phyloP scores from a whole-genome alignment of 2,329 filamentous ascomycete species.

The Colletotrichum karsti region DNA sequence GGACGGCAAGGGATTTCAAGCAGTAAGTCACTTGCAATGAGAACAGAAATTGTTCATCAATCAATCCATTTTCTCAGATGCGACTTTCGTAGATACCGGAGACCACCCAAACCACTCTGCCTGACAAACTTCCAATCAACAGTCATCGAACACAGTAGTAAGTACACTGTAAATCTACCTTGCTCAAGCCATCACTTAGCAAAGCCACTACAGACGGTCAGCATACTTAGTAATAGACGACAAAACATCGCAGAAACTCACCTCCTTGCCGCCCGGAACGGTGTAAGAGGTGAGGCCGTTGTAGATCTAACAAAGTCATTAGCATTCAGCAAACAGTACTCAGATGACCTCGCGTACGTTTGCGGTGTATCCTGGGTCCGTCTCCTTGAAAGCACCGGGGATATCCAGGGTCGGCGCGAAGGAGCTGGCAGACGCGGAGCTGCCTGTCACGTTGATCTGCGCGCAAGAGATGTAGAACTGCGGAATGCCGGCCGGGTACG shows the following conservation, averaged over 20 bases:
- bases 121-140: too few relatives aligned
- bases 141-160: too few relatives aligned
- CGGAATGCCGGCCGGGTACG: slow-evolving; percentile 51
- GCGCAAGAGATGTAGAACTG: slow-evolving; percentile 59
- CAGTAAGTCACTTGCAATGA: too few relatives aligned
- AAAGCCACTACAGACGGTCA: slow-evolving; percentile 8
- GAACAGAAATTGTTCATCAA: too few relatives aligned
- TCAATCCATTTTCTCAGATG: too few relatives aligned
- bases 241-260: neutral
- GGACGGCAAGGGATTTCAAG: too few relatives aligned
- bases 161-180: too few relatives aligned
- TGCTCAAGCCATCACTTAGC: neutral
- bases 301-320: slow-evolving; percentile 10
- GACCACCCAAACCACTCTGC: too few relatives aligned
- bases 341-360: slow-evolving; percentile 43
- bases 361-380: slow-evolving; percentile 52
- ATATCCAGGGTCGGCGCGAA: slow-evolving; percentile 44
- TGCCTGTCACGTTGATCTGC: slow-evolving; percentile 54
- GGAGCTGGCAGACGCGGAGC: slow-evolving; percentile 39
- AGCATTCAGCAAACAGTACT: neutral
- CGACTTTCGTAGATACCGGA: too few relatives aligned
- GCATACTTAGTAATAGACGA: neutral
- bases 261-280: slow-evolving; percentile 17
- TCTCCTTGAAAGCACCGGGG: slow-evolving; percentile 51
- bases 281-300: slow-evolving; percentile 13